phyloP scores from a whole-genome alignment of 345 rosid genomes.

The Pugionium dolabratum region DNA sequence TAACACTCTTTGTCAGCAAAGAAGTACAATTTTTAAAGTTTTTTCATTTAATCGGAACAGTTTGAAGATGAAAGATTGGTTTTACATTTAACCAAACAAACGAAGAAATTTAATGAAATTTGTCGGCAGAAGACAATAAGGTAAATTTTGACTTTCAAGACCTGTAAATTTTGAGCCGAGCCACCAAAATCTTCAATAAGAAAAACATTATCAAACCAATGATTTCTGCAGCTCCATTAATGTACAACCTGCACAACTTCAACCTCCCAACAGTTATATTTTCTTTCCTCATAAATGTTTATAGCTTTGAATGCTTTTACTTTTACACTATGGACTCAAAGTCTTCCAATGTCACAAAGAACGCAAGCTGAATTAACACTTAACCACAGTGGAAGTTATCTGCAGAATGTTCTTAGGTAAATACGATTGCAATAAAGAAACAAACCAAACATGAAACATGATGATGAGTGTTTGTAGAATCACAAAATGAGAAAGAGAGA shows the following conservation, averaged over 20 bases:
- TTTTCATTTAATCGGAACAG: background rate
- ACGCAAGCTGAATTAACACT: background rate
- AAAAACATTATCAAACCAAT: conserved; percentile 19
- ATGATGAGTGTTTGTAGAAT: too few species aligned
- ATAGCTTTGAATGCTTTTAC: conserved; percentile 5
- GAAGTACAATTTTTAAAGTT: background rate
- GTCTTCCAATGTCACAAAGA: background rate
- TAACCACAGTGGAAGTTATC: too few species aligned
- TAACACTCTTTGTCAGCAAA: too few species aligned
- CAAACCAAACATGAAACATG: too few species aligned
- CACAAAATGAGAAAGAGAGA: too few species aligned
- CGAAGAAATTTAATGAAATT: conserved; percentile 1
- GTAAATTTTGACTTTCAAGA: conserved; percentile 19
- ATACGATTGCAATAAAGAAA: too few species aligned
- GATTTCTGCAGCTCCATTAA: conserved; percentile 12
- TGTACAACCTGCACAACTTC: background rate
- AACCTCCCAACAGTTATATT: background rate
- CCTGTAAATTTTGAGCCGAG: conserved; percentile 20
- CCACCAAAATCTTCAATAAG: conserved; percentile 19
- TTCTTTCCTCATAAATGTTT: conserved; percentile 14
- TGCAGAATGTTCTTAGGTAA: too few species aligned
- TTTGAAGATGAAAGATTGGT: conserved; percentile 14
- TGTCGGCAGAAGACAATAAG: conserved; percentile 35
- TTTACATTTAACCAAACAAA: conserved; percentile 31
- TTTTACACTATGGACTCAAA: background rate